Percentiles rank a stretch among this genome's conserved stretches.
Evolutionary conservation across 257 asterid genomes (phyloP).

Genomic region (Petrea volubilis): DNA sequence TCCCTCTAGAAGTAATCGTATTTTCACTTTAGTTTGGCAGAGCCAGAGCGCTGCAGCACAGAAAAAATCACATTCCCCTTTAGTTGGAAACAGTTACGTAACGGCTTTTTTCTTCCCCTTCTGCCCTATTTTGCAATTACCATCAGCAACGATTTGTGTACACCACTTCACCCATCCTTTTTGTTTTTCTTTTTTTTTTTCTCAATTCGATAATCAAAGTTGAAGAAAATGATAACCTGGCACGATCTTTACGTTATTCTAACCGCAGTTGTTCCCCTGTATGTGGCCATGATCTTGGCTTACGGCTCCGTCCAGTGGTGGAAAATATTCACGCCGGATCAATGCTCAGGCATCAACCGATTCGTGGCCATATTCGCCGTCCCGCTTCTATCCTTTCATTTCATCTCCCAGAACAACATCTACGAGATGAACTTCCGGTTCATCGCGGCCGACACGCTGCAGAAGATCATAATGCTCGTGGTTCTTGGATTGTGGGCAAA

Average conservation of each 20-base stretch:
- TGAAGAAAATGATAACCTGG: slow-evolving; percentile 61
- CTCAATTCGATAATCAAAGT: not conserved
- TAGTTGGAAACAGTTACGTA: slow-evolving; percentile 35
- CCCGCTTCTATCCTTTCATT: slow-evolving; percentile 83
- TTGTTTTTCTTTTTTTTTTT: not conserved
- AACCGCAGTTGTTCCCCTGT: slow-evolving; percentile 80
- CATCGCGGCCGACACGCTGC: slow-evolving; percentile 84
- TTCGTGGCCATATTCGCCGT: slow-evolving; percentile 92
- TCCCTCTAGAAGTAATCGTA: no score
- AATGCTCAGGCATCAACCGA: slow-evolving; percentile 91
- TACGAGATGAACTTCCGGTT: slow-evolving; percentile 81
- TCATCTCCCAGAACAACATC: slow-evolving; percentile 71
- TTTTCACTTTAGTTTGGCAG: no score
- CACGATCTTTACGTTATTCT: slow-evolving; percentile 86
- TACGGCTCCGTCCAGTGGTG: slow-evolving; percentile 97
- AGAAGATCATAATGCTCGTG: slow-evolving; percentile 71
- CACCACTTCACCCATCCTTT: no score
- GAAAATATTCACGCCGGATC: slow-evolving; percentile 92
- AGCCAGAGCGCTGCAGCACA: not conserved
- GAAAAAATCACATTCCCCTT: slow-evolving; percentile 30
- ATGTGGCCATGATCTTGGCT: slow-evolving; percentile 91
- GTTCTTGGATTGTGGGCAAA: slow-evolving; percentile 73
- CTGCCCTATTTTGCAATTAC: no score
- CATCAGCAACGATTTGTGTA: no score
- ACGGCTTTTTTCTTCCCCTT: not conserved